These are phyloP conservation scores for Monosporascus cannonballus DNA, from an alignment of 2,329 filamentous ascomycete genomes.

Conservation along the genomic window DNA sequence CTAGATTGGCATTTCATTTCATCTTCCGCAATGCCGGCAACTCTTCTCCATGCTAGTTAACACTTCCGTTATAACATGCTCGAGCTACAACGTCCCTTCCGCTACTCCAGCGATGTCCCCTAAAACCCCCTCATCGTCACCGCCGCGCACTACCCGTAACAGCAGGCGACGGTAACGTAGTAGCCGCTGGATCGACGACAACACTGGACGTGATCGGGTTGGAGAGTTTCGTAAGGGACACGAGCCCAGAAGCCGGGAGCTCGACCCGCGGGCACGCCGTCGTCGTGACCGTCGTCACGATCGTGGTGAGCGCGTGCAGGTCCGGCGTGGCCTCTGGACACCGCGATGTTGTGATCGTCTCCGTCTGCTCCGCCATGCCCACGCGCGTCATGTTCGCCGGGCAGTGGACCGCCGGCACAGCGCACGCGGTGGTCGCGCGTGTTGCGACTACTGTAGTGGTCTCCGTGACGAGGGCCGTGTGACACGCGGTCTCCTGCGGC, in stretches of 20 bases:
- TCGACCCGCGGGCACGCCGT: not conserved
- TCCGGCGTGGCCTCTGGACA: conserved; percentile 3
- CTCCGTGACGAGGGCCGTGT: conserved; percentile 9
- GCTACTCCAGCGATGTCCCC: too few relatives aligned
- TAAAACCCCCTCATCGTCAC: too few relatives aligned
- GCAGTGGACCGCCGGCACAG: conserved; percentile 17
- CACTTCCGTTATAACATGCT: too few relatives aligned
- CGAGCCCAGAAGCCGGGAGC: not conserved
- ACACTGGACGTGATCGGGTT: not conserved
- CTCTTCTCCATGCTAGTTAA: too few relatives aligned
- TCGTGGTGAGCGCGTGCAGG: not conserved
- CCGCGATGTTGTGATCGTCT: conserved; percentile 7
- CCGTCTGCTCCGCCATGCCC: conserved; percentile 16
- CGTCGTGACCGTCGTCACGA: not conserved
- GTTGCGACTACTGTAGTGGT: conserved; percentile 8
- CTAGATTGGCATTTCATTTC: too few relatives aligned
- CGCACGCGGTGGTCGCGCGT: conserved; percentile 18
- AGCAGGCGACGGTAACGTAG: too few relatives aligned
- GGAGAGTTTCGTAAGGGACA: not conserved
- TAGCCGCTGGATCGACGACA: not conserved
- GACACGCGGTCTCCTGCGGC: conserved; percentile 1
- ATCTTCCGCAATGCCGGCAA: too few relatives aligned
- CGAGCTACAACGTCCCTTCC: too few relatives aligned
- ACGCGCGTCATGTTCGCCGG: conserved; percentile 17
- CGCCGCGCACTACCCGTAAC: too few relatives aligned